Percentiles rank a stretch among this genome's conserved stretches.
phyloP scores from a whole-genome alignment of 2,329 filamentous ascomycete species.

The Colletotrichum nymphaeae region DNA sequence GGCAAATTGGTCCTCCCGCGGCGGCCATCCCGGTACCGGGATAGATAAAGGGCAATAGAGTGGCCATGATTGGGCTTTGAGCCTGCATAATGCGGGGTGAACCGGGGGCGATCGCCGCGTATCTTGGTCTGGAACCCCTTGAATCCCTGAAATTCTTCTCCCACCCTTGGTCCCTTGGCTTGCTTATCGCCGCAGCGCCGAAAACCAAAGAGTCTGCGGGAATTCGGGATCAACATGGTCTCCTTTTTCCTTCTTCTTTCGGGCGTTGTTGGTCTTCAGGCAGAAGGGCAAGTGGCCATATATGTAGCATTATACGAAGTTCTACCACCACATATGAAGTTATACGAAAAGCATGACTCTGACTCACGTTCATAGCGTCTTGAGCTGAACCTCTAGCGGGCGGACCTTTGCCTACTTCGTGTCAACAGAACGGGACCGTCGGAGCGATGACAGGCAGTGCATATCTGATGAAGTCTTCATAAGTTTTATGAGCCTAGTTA shows the following conservation, averaged over 20 bases:
- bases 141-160: neutral
- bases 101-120: neutral
- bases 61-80: slow-evolving; percentile 6
- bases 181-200: slow-evolving; percentile 20
- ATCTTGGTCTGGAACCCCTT: slow-evolving; percentile 4
- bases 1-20: neutral
- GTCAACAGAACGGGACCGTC: too few relatives aligned
- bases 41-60: slow-evolving; percentile 13
- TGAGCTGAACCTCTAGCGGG: too few relatives aligned
- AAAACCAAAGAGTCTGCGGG: slow-evolving; percentile 1
- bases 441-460: too few relatives aligned
- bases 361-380: neutral
- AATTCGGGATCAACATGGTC: slow-evolving; percentile 11
- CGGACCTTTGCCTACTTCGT: too few relatives aligned
- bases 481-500: too few relatives aligned
- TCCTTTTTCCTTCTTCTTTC: neutral
- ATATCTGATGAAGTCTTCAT: too few relatives aligned
- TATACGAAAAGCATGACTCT: neutral
- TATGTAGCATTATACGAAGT: neutral
- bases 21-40: neutral
- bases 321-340: too few relatives aligned
- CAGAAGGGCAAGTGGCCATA: neutral
- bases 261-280: neutral
- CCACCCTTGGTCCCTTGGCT: neutral
- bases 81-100: slow-evolving; percentile 24